A percentile compares a stretch with the other conserved stretches of the same genome.
Conservation (phyloP, 352 stramenopile species). For the Peronospora belbahrii region DNA sequence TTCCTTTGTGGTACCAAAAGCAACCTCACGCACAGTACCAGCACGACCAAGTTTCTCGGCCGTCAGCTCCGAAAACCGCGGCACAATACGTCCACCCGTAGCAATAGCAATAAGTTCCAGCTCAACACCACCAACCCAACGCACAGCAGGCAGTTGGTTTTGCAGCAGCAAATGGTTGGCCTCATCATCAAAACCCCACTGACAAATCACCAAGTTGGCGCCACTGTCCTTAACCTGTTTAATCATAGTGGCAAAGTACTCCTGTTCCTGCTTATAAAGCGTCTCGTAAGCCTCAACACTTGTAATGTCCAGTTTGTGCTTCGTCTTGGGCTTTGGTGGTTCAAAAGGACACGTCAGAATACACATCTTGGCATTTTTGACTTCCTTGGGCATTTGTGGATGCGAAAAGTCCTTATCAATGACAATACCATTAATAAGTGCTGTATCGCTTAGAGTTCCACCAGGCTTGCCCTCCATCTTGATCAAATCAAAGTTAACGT, state of each 20-base stretch:
- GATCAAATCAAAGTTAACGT: conserved; percentile 99
- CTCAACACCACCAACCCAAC: conserved; percentile 99
- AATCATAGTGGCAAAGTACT: conserved; percentile 99
- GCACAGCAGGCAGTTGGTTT: conserved; percentile 94
- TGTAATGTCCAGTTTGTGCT: conserved; percentile 95
- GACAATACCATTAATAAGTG: conserved; percentile 97
- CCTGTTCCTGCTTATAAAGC: conserved; percentile 95
- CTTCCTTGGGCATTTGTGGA: conserved; percentile 96
- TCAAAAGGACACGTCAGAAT: conserved; percentile 99
- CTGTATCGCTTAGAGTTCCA: conserved; percentile 95
- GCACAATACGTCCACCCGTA: conserved; percentile 97
- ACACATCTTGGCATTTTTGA: conserved; percentile 97
- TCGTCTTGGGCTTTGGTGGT: conserved; percentile 99
- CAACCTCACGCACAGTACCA: conserved; percentile 92
- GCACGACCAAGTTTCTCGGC: conserved; percentile 95
- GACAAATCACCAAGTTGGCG: conserved; percentile 98
- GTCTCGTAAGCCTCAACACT: conserved; percentile 96
- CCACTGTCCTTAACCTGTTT: conserved; percentile 98
- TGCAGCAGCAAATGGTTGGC: conserved; percentile 98
- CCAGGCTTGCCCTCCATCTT: conserved; percentile 98
- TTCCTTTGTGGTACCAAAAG: conserved; percentile 96
- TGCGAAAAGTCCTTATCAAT: conserved; percentile 99
- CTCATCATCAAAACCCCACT: conserved; percentile 99
- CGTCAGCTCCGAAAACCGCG: conserved; percentile 95
- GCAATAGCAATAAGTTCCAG: conserved; percentile 99